phyloP scores from a whole-genome alignment of 2,329 filamentous ascomycete species.

The Eurotiales sp. region DNA sequence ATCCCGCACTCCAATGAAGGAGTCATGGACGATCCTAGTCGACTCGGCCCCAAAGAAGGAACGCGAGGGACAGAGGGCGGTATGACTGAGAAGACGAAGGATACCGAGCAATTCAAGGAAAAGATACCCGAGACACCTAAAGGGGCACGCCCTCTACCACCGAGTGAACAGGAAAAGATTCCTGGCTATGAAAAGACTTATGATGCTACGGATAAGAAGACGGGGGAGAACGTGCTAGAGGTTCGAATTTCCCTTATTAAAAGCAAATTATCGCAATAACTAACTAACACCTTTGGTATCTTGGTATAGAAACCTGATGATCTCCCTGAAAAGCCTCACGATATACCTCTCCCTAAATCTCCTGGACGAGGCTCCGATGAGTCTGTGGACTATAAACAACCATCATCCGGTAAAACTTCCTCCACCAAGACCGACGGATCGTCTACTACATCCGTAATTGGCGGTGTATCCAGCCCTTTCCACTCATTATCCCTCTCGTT shows the following conservation, averaged over 20 bases:
- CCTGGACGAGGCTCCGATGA: conserved; percentile 40
- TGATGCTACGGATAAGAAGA: conserved; percentile 38
- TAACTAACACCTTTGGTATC: not conserved
- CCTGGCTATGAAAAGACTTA: conserved; percentile 34
- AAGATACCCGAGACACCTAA: conserved; percentile 82
- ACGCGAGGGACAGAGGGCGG: conserved; percentile 87
- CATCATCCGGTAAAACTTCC: conserved; percentile 23
- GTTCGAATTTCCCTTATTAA: conserved; percentile 41
- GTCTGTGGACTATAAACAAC: conserved; percentile 27
- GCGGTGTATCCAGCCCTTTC: conserved; percentile 64
- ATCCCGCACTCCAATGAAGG: conserved; percentile 63
- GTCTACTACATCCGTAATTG: conserved; percentile 25
- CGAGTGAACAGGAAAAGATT: conserved; percentile 73
- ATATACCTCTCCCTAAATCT: conserved; percentile 65
- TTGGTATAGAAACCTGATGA: conserved; percentile 69
- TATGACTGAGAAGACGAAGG: conserved; percentile 81
- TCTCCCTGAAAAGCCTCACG: conserved; percentile 73
- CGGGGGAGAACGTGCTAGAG: conserved; percentile 48
- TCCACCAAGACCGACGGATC: conserved; percentile 23
- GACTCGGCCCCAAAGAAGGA: conserved; percentile 72
- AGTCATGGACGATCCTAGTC: conserved; percentile 87
- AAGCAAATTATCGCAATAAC: too few relatives aligned
- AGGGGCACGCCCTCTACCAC: conserved; percentile 75
- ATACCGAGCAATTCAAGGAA: conserved; percentile 63
- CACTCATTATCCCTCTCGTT: conserved; percentile 91